Conservation (phyloP, 805 yeast species). For the Dipodascopsis tothii region DNA sequence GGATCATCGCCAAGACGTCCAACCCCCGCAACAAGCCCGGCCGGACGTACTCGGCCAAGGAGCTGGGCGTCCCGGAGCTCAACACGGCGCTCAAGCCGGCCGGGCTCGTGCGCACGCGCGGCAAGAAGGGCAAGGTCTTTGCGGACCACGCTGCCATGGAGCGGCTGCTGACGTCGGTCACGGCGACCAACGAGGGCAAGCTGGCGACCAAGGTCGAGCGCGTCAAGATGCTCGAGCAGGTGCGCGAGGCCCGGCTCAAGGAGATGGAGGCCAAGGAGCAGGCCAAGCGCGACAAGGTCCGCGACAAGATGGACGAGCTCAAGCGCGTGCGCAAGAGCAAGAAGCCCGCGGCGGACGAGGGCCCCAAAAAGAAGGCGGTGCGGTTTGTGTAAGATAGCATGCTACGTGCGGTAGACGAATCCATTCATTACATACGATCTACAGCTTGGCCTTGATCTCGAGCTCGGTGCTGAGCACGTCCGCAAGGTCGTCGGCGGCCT, state of each 20-base stretch:
- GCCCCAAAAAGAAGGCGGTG: not conserved
- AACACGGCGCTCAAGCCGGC: slow-evolving; percentile 75
- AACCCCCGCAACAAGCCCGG: not conserved
- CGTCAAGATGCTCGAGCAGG: slow-evolving; percentile 79
- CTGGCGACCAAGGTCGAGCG: slow-evolving; percentile 86
- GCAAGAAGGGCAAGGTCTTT: slow-evolving; percentile 56
- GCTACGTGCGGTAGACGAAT: not conserved
- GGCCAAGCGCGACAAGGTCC: slow-evolving; percentile 58
- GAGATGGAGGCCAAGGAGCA: slow-evolving; percentile 82
- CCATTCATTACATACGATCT: slow-evolving; percentile 4
- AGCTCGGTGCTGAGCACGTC: slow-evolving; percentile 44
- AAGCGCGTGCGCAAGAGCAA: slow-evolving; percentile 59
- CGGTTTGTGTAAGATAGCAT: not conserved
- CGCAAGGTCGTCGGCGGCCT: slow-evolving; percentile 75
- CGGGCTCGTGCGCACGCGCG: slow-evolving; percentile 66
- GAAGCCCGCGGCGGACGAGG: not conserved
- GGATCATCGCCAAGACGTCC: not conserved
- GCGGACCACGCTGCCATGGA: slow-evolving; percentile 57
- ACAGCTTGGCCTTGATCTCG: slow-evolving; percentile 32
- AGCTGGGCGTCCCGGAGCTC: slow-evolving; percentile 32
- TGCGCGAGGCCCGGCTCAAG: slow-evolving; percentile 75
- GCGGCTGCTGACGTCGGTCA: slow-evolving; percentile 45
- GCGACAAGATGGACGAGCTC: slow-evolving; percentile 69
- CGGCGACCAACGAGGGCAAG: slow-evolving; percentile 69
- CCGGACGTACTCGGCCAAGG: not conserved